Evolutionary conservation across 2,329 filamentous ascomycete genomes (phyloP).

Genomic region (Trichoderma pleuroti): DNA sequence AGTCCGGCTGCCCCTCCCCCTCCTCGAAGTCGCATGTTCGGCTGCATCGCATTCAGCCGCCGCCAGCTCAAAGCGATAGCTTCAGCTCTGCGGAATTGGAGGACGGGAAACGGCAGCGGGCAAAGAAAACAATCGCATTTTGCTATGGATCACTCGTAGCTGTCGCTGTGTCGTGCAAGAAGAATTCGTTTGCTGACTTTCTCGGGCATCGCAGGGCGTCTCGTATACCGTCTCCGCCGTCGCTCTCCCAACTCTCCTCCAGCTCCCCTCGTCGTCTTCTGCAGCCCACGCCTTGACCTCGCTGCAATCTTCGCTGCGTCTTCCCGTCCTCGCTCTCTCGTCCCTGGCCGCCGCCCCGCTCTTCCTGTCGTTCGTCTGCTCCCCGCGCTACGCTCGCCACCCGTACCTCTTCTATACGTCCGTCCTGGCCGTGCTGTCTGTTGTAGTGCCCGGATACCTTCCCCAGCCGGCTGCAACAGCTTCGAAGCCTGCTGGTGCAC

Average conservation of each 20-base stretch:
- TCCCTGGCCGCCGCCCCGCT: conserved; percentile 68
- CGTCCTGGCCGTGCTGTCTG: conserved; percentile 62
- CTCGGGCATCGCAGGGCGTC: conserved; percentile 60
- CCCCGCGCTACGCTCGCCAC: conserved; percentile 71
- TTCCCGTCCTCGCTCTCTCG: conserved; percentile 64
- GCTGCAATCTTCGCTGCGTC: conserved; percentile 59
- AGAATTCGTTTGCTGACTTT: not conserved
- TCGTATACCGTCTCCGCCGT: conserved; percentile 80
- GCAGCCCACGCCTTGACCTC: conserved; percentile 69
- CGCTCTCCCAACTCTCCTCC: conserved; percentile 74
- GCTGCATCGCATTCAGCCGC: not conserved
- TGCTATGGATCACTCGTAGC: not conserved
- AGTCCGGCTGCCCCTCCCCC: conserved; percentile 1
- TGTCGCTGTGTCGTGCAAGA: not conserved
- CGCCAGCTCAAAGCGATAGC: not conserved
- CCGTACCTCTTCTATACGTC: conserved; percentile 89
- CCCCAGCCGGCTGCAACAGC: conserved; percentile 32
- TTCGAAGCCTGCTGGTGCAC: conserved; percentile 25
- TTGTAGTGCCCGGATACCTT: conserved; percentile 48
- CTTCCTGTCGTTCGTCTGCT: conserved; percentile 72
- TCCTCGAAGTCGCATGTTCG: not conserved
- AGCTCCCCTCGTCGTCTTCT: conserved; percentile 70
- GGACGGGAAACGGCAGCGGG: not conserved
- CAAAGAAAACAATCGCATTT: not conserved
- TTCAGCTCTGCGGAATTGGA: not conserved